Conservation (phyloP, 1,284 basidiomycete genomes). For the Boletus holoroseus region DNA sequence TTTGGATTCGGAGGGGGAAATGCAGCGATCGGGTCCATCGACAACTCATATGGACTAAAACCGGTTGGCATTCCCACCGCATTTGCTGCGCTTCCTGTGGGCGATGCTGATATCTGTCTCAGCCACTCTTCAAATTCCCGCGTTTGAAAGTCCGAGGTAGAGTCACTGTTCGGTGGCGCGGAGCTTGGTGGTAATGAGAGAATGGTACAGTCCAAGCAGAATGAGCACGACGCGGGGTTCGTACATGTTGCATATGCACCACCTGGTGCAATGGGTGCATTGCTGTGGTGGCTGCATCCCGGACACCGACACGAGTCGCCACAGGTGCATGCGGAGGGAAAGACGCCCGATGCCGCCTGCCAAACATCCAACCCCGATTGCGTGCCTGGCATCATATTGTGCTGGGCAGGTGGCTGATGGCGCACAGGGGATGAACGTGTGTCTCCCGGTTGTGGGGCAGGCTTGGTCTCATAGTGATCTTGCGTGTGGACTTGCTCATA, state of each 20-base stretch:
- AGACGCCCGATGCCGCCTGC: conserved; percentile 21
- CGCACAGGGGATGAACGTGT: conserved; percentile 15
- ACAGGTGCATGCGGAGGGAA: conserved; percentile 45
- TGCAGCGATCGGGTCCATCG: conserved; percentile 22
- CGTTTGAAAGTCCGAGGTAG: conserved; percentile 27
- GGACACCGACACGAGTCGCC: conserved; percentile 50
- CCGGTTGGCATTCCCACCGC: conserved; percentile 19
- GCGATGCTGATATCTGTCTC: conserved; percentile 33
- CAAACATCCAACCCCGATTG: conserved; percentile 24
- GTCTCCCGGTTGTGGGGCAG: conserved; percentile 20
- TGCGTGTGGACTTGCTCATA: conserved; percentile 42
- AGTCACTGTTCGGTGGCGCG: conserved; percentile 20
- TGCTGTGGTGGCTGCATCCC: conserved; percentile 49
- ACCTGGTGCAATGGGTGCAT: conserved; percentile 29
- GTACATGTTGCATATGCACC: conserved; percentile 36
- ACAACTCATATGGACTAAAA: conserved; percentile 29
- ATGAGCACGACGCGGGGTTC: conserved; percentile 45
- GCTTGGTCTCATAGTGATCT: conserved; percentile 29
- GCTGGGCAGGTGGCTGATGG: conserved; percentile 20
- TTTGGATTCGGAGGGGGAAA: conserved; percentile 14
- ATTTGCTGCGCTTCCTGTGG: conserved; percentile 11
- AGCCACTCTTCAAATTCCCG: conserved; percentile 50
- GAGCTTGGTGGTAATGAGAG: conserved; percentile 41
- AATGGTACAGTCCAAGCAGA: conserved; percentile 58
- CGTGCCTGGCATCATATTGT: conserved; percentile 12